These are phyloP conservation scores for Paxillus rubicundulus DNA, from an alignment of 768 basidiomycete species.

Conservation along the genomic window DNA sequence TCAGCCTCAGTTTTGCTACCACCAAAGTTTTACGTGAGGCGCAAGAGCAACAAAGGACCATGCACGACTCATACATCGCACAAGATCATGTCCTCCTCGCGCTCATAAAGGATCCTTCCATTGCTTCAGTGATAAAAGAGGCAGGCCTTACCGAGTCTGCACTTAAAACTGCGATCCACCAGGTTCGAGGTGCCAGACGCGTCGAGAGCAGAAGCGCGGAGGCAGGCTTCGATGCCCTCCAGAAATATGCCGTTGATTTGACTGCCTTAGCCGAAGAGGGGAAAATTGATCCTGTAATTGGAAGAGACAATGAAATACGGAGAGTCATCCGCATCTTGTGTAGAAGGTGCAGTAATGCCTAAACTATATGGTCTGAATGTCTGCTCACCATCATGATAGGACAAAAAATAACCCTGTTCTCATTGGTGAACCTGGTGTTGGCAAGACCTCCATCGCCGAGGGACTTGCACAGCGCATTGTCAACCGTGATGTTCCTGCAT, in stretches of 20 bases:
- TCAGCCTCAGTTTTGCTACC: constrained; percentile 54
- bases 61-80: constrained; percentile 90
- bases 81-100: constrained; percentile 91
- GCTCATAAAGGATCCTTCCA: constrained; percentile 68
- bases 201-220: constrained; percentile 87
- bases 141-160: constrained; percentile 66
- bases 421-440: constrained; percentile 92
- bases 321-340: constrained; percentile 82
- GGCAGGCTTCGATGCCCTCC: constrained; percentile 88
- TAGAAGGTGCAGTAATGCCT: constrained; percentile 48
- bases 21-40: constrained; percentile 73
- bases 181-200: constrained; percentile 78
- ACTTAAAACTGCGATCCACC: constrained; percentile 73
- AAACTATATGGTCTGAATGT: not conserved
- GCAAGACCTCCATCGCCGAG: constrained; percentile 94
- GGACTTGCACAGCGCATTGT: constrained; percentile 94
- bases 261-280: constrained; percentile 88
- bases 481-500: constrained; percentile 85
- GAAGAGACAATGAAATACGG: constrained; percentile 89
- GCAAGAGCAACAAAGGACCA: constrained; percentile 71
- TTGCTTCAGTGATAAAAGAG: constrained; percentile 72
- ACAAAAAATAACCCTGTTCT: constrained; percentile 98
- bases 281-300: constrained; percentile 94
- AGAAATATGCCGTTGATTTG: constrained; percentile 85
- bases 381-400: constrained; percentile 38